A percentile compares a stretch with the other conserved stretches of the same genome.
Evolutionary conservation across 352 stramenopile species (phyloP).

Genomic region (Globisporangium echinulatum): DNA sequence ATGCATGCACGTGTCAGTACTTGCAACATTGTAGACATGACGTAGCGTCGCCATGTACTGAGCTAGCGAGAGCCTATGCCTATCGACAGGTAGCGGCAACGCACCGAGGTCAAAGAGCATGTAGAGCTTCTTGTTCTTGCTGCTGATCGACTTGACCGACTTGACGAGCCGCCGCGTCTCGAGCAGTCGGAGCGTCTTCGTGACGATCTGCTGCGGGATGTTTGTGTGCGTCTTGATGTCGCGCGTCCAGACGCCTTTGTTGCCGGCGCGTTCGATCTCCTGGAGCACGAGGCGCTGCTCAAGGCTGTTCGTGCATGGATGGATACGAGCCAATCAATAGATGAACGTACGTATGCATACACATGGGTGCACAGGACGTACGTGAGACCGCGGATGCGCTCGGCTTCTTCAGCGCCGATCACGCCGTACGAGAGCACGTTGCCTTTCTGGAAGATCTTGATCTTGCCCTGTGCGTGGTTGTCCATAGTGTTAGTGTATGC

Average conservation of each 20-base stretch:
- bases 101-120: conserved; percentile 94
- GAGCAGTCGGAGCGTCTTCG: conserved; percentile 97
- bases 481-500: not conserved
- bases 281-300: conserved; percentile 87
- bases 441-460: conserved; percentile 88
- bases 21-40: too few species aligned
- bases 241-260: conserved; percentile 98
- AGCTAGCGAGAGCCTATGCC: too few species aligned
- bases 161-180: conserved; percentile 97
- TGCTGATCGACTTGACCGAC: conserved; percentile 97
- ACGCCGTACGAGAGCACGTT: conserved; percentile 81
- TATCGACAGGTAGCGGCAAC: not conserved
- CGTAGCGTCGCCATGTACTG: too few species aligned
- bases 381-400: conserved; percentile 81
- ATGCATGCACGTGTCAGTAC: too few species aligned
- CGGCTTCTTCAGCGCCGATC: conserved; percentile 75
- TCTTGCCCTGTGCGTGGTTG: conserved; percentile 39
- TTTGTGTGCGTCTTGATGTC: conserved; percentile 98
- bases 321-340: not conserved
- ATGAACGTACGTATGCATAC: not conserved
- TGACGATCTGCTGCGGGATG: conserved; percentile 95
- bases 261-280: conserved; percentile 94
- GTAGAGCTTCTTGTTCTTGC: conserved; percentile 99
- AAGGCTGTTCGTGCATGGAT: conserved; percentile 24
- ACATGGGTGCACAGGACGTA: conserved; percentile 19